Percentiles rank a stretch among this genome's conserved stretches.
Evolutionary conservation across 202 grass and related monocot genomes (phyloP).

Genomic region (Schoenoplectus tabernaemontani): DNA sequence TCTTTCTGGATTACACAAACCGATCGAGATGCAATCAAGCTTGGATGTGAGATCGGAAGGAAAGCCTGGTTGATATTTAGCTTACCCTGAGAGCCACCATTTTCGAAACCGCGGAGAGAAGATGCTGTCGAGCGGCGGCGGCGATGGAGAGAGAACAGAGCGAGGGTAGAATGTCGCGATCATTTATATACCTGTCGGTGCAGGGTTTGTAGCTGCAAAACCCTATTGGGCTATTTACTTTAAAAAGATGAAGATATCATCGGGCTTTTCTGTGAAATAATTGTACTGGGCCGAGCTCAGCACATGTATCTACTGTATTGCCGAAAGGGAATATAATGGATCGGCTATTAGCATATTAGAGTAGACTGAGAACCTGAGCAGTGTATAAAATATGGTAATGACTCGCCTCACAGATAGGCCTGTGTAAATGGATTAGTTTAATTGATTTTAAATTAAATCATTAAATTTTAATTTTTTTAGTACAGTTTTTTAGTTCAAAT

Average conservation of each 20-base stretch:
- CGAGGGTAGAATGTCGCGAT: too few species aligned
- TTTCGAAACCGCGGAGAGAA: conserved; percentile 14
- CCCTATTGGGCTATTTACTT: conserved; percentile 37
- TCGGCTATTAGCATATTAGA: too few species aligned
- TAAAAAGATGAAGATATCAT: not conserved
- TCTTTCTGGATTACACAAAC: not conserved
- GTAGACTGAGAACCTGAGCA: too few species aligned
- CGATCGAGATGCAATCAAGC: not conserved
- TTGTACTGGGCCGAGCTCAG: too few species aligned
- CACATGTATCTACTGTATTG: too few species aligned
- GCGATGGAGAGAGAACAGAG: not conserved
- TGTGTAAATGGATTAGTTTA: too few species aligned
- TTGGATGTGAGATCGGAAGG: not conserved
- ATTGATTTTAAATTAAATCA: too few species aligned
- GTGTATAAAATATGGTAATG: too few species aligned
- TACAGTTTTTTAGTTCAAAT: too few species aligned
- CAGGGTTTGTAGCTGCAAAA: conserved; percentile 18
- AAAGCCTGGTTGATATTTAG: not conserved
- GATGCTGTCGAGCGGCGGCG: conserved; percentile 8
- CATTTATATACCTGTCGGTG: not conserved
- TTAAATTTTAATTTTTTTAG: too few species aligned
- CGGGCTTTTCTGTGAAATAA: not conserved
- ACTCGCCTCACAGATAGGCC: too few species aligned
- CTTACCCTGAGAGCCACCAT: conserved; percentile 85
- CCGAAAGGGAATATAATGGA: too few species aligned